Conservation (phyloP, 2,329 filamentous ascomycete genomes). For the Aspergillus piperis region DNA sequence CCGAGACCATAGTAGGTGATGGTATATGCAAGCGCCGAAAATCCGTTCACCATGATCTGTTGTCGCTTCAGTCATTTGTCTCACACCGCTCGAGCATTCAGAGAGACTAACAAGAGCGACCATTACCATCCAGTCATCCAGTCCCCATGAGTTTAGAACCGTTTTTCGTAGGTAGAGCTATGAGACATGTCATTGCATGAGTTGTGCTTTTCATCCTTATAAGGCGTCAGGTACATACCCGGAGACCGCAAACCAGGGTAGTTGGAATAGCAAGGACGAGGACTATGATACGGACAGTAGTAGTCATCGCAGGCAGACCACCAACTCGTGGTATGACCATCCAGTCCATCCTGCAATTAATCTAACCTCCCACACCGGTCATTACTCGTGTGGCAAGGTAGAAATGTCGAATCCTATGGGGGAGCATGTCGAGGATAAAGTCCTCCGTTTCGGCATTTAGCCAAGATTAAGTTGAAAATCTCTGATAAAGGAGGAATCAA, state of each 20-base stretch:
- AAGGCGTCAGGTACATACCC: not conserved
- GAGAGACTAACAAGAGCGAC: not conserved
- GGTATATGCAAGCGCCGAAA: slow-evolving; percentile 8
- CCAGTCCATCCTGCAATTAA: not conserved
- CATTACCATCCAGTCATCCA: slow-evolving; percentile 8
- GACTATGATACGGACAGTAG: slow-evolving; percentile 2
- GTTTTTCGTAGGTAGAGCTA: slow-evolving; percentile 2
- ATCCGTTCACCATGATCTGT: slow-evolving; percentile 2
- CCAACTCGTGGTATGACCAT: not conserved
- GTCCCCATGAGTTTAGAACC: not conserved
- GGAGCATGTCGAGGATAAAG: not conserved
- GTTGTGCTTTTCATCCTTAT: no score
- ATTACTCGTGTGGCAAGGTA: not conserved
- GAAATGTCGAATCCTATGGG: not conserved
- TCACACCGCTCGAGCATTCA: not conserved
- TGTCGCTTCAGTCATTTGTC: not conserved
- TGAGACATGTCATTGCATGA: no score
- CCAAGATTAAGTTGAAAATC: not conserved
- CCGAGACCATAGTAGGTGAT: slow-evolving; percentile 21
- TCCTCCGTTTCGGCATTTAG: not conserved
- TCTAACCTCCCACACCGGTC: not conserved
- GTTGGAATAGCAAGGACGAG: slow-evolving; percentile 6
- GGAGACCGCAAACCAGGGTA: slow-evolving; percentile 5
- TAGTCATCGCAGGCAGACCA: slow-evolving; percentile 2
- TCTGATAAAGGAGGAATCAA: not conserved